Conservation (phyloP, 2,329 filamentous ascomycete genomes). For the Mycogone perniciosa region DNA sequence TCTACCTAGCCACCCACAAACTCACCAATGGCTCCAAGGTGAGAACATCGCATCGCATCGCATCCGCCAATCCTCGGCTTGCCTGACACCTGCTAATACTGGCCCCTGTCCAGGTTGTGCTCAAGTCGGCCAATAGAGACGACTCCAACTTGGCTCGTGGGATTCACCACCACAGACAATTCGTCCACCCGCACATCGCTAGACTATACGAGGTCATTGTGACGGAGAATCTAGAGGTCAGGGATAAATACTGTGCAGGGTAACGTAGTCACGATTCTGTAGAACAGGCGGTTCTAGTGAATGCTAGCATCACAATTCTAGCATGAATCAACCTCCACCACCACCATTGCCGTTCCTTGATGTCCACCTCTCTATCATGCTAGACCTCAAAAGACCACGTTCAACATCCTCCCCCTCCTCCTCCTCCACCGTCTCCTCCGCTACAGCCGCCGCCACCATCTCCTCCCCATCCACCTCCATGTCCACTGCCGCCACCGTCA, state of each 20-base stretch:
- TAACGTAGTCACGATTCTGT: too few species aligned
- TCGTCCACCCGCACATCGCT: constrained; percentile 94
- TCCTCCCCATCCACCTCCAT: not conserved
- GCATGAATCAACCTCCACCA: too few species aligned
- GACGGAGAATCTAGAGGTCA: constrained; percentile 89
- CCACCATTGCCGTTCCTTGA: too few species aligned
- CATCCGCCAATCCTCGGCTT: too few species aligned
- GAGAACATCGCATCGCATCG: too few species aligned
- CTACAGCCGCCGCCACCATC: not conserved
- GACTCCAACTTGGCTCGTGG: constrained; percentile 96
- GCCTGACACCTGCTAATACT: too few species aligned
- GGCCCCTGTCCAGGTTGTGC: constrained; percentile 71
- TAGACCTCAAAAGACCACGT: too few species aligned
- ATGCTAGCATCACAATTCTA: too few species aligned
- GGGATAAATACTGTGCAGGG: constrained; percentile 97
- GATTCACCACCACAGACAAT: constrained; percentile 97
- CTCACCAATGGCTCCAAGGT: constrained; percentile 98
- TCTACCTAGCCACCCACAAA: constrained; percentile 93
- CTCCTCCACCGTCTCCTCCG: too few species aligned
- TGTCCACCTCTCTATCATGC: too few species aligned
- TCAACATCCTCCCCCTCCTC: too few species aligned
- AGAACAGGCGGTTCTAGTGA: too few species aligned
- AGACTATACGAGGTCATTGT: constrained; percentile 97
- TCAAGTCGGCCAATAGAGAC: constrained; percentile 95
- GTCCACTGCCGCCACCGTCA: not conserved